A percentile compares a stretch with the other conserved stretches of the same genome.
These are phyloP conservation scores for Pichia manshurica DNA, from an alignment of 805 yeast genomes.

Conservation along the genomic window DNA sequence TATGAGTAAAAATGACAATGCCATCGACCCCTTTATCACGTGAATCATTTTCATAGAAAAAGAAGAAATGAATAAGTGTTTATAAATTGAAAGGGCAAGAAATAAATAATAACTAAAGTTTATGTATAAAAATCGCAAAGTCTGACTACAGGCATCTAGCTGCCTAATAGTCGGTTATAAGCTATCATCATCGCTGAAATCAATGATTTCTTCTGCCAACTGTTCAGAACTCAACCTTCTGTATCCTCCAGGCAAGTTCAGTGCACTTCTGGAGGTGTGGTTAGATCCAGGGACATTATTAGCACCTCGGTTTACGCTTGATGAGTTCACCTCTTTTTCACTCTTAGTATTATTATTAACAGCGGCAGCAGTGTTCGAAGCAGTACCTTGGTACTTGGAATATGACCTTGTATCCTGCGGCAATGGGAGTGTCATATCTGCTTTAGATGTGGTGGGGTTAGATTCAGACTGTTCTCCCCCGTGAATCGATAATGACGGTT, in stretches of 20 bases:
- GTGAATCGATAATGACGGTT: neutral
- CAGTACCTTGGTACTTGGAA: too few relatives aligned
- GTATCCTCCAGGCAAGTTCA: conserved; percentile 1
- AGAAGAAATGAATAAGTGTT: too few relatives aligned
- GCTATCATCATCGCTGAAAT: conserved; percentile 22
- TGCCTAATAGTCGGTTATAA: too few relatives aligned
- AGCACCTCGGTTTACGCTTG: neutral
- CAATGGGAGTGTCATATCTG: too few relatives aligned
- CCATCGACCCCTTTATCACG: neutral
- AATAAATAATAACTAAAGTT: neutral
- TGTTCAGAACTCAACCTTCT: conserved; percentile 19
- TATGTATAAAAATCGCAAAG: neutral
- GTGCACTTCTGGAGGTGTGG: neutral
- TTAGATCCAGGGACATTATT: neutral
- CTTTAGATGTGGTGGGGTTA: neutral
- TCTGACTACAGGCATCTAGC: too few relatives aligned
- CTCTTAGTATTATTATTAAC: neutral
- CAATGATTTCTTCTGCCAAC: conserved; percentile 21
- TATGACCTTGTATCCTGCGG: neutral
- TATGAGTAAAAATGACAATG: conserved; percentile 5
- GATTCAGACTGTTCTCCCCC: neutral
- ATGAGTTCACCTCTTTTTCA: neutral
- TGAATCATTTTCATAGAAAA: too few relatives aligned
- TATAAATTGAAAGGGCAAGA: neutral
- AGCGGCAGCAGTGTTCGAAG: too few relatives aligned